Conservation (phyloP, 345 rosid species). For the Eucalyptus shirleyi region DNA sequence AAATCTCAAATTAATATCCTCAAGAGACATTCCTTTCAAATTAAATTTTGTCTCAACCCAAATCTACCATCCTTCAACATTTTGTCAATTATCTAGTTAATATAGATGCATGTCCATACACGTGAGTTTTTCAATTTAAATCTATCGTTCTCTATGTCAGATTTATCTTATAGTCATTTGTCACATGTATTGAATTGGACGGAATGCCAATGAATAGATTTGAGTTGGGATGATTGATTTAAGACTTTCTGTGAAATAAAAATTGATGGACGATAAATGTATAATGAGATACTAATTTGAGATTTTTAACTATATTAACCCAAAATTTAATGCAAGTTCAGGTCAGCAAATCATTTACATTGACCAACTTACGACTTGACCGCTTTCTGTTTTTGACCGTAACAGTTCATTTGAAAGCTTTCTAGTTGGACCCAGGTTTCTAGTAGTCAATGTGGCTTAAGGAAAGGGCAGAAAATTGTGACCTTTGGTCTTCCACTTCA, state of each 20-base stretch:
- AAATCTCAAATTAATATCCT: background rate
- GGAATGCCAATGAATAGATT: background rate
- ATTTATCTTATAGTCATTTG: background rate
- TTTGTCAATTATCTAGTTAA: background rate
- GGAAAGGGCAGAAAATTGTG: background rate
- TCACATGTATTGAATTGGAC: background rate
- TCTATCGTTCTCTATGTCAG: background rate
- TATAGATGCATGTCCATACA: background rate
- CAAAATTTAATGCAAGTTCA: background rate
- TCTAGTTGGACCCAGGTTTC: background rate
- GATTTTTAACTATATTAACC: background rate
- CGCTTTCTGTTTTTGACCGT: background rate
- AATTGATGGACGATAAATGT: background rate
- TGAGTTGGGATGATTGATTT: background rate
- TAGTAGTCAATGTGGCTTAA: background rate
- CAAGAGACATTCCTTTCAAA: background rate
- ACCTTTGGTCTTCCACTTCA: background rate
- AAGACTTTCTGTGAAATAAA: background rate
- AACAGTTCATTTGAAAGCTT: background rate
- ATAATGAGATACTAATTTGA: background rate
- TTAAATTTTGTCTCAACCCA: background rate
- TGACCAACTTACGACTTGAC: background rate
- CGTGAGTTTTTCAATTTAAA: background rate
- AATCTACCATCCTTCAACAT: background rate
- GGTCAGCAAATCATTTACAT: background rate